Evolutionary conservation across 805 yeast species (phyloP).

Genomic region (Candida railenensis): DNA sequence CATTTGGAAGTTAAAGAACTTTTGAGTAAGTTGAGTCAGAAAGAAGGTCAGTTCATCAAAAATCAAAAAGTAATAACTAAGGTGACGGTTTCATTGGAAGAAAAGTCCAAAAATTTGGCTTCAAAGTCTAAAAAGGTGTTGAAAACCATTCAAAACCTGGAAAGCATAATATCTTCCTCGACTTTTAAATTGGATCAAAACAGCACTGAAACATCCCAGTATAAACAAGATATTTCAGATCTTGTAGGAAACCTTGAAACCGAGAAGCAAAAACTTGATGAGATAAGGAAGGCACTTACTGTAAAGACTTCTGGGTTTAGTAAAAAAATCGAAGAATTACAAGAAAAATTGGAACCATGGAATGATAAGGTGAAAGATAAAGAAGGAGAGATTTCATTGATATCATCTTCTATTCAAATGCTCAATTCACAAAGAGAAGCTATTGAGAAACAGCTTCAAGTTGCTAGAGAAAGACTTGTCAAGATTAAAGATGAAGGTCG

Average conservation of each 20-base stretch:
- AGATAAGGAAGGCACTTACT: slow-evolving; percentile 63
- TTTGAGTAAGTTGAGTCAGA: slow-evolving; percentile 11
- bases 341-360: slow-evolving; percentile 80
- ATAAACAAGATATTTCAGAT: slow-evolving; percentile 42
- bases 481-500: slow-evolving; percentile 48
- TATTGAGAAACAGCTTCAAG: slow-evolving; percentile 43
- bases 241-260: slow-evolving; percentile 44
- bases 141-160: slow-evolving; percentile 52
- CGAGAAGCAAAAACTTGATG: slow-evolving; percentile 60
- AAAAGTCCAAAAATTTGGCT: slow-evolving; percentile 65
- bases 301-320: slow-evolving; percentile 72
- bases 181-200: slow-evolving; percentile 47
- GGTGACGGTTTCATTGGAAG: slow-evolving; percentile 69
- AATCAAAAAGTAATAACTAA: slow-evolving; percentile 37
- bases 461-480: slow-evolving; percentile 43
- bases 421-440: slow-evolving; percentile 46
- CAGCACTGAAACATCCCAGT: slow-evolving; percentile 43
- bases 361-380: slow-evolving; percentile 61
- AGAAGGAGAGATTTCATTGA: slow-evolving; percentile 63
- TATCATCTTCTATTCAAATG: slow-evolving; percentile 63
- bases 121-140: slow-evolving; percentile 58
- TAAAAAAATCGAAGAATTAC: slow-evolving; percentile 60
- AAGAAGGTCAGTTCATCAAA: slow-evolving; percentile 18
- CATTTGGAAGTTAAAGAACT: slow-evolving; percentile 42
- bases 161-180: slow-evolving; percentile 43